Conservation (phyloP, 225 moss, liverwort and hornwort species). For the Anthoceros angustus region DNA sequence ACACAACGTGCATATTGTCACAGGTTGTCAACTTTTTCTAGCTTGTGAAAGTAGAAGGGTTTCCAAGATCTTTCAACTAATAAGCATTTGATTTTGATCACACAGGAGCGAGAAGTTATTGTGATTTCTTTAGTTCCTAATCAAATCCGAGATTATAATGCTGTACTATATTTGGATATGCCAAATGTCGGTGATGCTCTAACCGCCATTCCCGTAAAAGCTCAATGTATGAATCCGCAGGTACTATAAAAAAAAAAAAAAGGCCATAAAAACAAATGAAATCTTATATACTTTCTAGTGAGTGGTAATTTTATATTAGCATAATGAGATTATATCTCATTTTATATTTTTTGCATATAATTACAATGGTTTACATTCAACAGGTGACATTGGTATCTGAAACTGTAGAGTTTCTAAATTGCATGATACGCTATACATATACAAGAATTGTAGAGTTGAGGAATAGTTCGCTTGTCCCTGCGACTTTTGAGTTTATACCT, state of each 20-base stretch:
- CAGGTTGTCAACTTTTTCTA: not conserved
- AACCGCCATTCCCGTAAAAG: slow-evolving; percentile 24
- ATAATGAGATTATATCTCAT: not conserved
- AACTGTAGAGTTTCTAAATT: slow-evolving; percentile 45
- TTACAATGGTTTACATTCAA: not conserved
- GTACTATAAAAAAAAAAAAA: slow-evolving; percentile 13
- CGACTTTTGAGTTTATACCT: slow-evolving; percentile 40
- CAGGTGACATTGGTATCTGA: slow-evolving; percentile 37
- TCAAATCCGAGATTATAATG: slow-evolving; percentile 31
- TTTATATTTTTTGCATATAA: not conserved
- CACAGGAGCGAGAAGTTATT: slow-evolving; percentile 32
- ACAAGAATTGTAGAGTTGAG: slow-evolving; percentile 27
- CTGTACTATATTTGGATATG: slow-evolving; percentile 36
- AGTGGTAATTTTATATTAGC: not conserved
- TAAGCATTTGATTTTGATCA: not conserved
- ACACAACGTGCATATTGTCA: not conserved
- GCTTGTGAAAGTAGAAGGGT: slow-evolving; percentile 11
- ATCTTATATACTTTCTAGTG: not conserved
- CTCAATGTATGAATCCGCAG: slow-evolving; percentile 31
- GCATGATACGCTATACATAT: slow-evolving; percentile 40
- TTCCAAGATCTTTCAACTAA: slow-evolving; percentile 1
- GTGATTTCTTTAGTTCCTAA: slow-evolving; percentile 30
- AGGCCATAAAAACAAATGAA: not conserved
- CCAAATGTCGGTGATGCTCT: slow-evolving; percentile 39
- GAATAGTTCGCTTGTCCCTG: slow-evolving; percentile 44